Percentiles rank a stretch among this genome's conserved stretches.
These are phyloP conservation scores for Arctostaphylos glauca DNA, from an alignment of 148 eudicot species.

Conservation along the genomic window DNA sequence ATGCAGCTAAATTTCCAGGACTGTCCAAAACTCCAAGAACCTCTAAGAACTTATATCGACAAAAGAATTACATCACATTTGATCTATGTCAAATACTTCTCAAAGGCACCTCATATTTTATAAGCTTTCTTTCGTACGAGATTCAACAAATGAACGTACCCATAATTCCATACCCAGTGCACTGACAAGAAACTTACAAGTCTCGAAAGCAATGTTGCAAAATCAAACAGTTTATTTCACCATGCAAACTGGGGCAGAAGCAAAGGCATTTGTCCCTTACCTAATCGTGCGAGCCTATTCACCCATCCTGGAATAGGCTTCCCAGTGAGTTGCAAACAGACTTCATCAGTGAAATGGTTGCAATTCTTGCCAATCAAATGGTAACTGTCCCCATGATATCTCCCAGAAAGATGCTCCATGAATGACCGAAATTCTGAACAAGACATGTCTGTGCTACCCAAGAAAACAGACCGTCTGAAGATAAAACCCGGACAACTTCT, in stretches of 20 bases:
- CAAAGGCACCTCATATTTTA: neutral
- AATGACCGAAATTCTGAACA: constrained; percentile 67
- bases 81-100: neutral
- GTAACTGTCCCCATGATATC: constrained; percentile 84
- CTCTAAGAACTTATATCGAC: neutral
- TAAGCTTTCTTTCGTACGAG: neutral
- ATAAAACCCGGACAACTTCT: constrained; percentile 86
- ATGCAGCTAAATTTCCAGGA: neutral
- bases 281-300: constrained; percentile 81
- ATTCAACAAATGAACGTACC: neutral
- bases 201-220: neutral
- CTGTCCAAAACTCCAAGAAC: neutral
- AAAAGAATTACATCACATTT: neutral
- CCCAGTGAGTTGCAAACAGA: constrained; percentile 67
- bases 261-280: constrained; percentile 35
- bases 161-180: neutral
- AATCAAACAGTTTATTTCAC: constrained; percentile 2
- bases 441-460: constrained; percentile 86
- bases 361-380: constrained; percentile 93
- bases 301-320: constrained; percentile 93
- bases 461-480: constrained; percentile 67
- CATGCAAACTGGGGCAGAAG: constrained; percentile 6
- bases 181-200: neutral
- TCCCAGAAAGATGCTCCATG: constrained; percentile 70
- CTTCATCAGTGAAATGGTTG: constrained; percentile 93